A percentile compares a stretch with the other conserved stretches of the same genome.
phyloP scores from a whole-genome alignment of 257 asterid genomes.

The Solanum piurae region DNA sequence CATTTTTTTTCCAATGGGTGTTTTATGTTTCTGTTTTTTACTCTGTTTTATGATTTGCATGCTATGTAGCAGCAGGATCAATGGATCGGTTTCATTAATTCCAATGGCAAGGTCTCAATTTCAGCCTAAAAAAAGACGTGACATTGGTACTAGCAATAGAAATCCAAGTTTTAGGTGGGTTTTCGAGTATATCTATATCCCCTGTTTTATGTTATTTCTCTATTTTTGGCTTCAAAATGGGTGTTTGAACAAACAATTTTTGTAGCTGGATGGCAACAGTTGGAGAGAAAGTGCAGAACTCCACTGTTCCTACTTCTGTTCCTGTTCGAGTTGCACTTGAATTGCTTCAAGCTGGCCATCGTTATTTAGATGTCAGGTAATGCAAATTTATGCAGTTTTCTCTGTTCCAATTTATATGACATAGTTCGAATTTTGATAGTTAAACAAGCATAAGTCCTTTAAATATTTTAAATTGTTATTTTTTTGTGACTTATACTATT shows the following conservation, averaged over 20 bases:
- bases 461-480: too few relatives aligned
- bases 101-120: conserved; percentile 21
- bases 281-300: conserved; percentile 23
- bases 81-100: background rate
- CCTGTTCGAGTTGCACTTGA: conserved; percentile 77
- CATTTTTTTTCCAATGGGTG: background rate
- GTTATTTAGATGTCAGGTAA: conserved; percentile 66
- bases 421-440: background rate
- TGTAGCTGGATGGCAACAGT: conserved; percentile 33
- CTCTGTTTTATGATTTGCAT: background rate
- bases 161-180: conserved; percentile 34
- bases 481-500: background rate
- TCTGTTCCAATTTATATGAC: background rate
- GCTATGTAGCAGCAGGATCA: conserved; percentile 2
- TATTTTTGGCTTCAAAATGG: background rate
- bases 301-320: conserved; percentile 48
- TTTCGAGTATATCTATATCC: background rate
- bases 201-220: background rate
- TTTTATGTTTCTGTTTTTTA: background rate
- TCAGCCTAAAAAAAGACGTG: conserved; percentile 20
- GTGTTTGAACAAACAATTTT: background rate
- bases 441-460: background rate
- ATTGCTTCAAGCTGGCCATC: conserved; percentile 72
- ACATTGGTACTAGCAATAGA: conserved; percentile 13
- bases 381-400: background rate